Percentiles rank a stretch among this genome's conserved stretches.
Conservation (phyloP, 75 land plant genomes). For the Pinus tabuliformis region DNA sequence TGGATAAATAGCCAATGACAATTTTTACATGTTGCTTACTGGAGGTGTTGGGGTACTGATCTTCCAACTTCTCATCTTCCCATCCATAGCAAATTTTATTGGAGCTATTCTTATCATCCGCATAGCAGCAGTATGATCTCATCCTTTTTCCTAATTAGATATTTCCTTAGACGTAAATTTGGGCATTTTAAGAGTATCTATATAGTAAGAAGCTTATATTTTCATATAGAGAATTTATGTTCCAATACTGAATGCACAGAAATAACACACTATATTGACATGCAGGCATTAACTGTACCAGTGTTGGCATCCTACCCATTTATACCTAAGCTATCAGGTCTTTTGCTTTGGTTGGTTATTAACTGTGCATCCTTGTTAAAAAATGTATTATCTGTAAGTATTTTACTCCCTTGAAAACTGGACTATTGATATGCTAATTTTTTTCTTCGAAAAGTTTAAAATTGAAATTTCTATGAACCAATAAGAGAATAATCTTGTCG, state of each 20-base stretch:
- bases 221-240: neutral
- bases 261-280: neutral
- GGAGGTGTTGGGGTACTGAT: slow-evolving; percentile 29
- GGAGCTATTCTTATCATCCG: slow-evolving; percentile 33
- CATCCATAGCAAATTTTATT: slow-evolving; percentile 19
- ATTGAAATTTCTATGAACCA: no score
- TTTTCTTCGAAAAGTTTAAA: no score
- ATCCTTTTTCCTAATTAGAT: neutral
- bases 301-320: slow-evolving; percentile 28
- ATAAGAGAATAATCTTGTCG: no score
- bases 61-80: slow-evolving; percentile 34
- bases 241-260: neutral
- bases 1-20: no score
- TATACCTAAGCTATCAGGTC: slow-evolving; percentile 20
- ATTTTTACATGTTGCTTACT: no score
- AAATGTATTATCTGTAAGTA: slow-evolving; percentile 25
- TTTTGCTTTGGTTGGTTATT: slow-evolving; percentile 22
- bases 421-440: no score
- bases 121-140: slow-evolving; percentile 22
- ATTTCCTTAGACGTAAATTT: neutral
- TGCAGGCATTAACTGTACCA: slow-evolving; percentile 27
- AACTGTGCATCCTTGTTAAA: slow-evolving; percentile 17
- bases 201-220: neutral
- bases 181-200: neutral
- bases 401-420: no score